Conservation (phyloP, 192 early-diverging fungal genomes). For the Coemansia sp. region DNA sequence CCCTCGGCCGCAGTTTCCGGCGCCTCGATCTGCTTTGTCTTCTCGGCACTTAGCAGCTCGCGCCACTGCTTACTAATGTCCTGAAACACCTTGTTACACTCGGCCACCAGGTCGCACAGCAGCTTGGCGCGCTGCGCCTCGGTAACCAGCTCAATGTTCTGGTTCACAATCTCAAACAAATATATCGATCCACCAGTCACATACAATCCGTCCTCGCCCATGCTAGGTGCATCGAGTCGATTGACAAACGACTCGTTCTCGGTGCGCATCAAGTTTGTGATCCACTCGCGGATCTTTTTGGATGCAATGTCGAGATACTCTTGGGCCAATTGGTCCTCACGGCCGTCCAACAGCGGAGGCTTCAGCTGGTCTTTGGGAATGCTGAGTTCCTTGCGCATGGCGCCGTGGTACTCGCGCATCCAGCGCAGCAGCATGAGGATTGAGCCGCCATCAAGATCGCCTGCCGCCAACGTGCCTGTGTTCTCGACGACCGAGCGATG, state of each 20-base stretch:
- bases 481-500: slow-evolving; percentile 87
- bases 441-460: slow-evolving; percentile 77
- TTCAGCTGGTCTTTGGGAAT: slow-evolving; percentile 83
- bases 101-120: slow-evolving; percentile 78
- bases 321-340: slow-evolving; percentile 84
- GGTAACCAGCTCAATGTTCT: slow-evolving; percentile 89
- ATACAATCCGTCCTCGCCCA: slow-evolving; percentile 77
- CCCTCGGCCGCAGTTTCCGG: slow-evolving; percentile 77
- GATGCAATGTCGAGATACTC: slow-evolving; percentile 91
- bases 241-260: slow-evolving; percentile 77
- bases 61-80: slow-evolving; percentile 84
- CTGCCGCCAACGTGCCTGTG: slow-evolving; percentile 70
- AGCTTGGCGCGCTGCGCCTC: slow-evolving; percentile 86
- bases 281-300: slow-evolving; percentile 87
- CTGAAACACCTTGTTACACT: slow-evolving; percentile 80
- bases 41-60: slow-evolving; percentile 70
- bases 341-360: slow-evolving; percentile 88
- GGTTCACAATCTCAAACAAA: slow-evolving; percentile 97
- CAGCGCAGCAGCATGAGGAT: slow-evolving; percentile 86
- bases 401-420: slow-evolving; percentile 88
- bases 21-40: slow-evolving; percentile 73
- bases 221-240: slow-evolving; percentile 65
- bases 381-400: slow-evolving; percentile 83
- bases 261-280: slow-evolving; percentile 80
- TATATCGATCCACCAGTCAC: slow-evolving; percentile 74